Conservation (phyloP, 257 asterid species). For the Solanum medicagineum region DNA sequence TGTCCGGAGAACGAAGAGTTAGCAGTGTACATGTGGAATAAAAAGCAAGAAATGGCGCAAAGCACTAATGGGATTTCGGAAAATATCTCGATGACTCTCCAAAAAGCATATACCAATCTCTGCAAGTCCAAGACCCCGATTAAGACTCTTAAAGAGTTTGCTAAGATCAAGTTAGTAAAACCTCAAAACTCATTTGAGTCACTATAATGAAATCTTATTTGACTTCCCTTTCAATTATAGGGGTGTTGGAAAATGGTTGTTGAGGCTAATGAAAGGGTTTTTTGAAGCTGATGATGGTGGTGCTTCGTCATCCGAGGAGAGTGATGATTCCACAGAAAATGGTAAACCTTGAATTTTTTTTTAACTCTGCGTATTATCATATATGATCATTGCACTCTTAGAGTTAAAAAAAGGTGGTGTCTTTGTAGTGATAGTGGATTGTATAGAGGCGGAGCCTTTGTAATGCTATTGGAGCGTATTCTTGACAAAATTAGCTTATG, state of each 20-base stretch:
- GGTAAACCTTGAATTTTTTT: conserved; percentile 23
- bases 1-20: conserved; percentile 64
- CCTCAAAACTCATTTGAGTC: background rate
- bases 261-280: conserved; percentile 73
- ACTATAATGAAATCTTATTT: background rate
- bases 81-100: conserved; percentile 47
- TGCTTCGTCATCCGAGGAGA: conserved; percentile 9
- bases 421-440: too few relatives aligned
- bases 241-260: conserved; percentile 91
- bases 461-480: background rate
- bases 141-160: conserved; percentile 50
- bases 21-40: conserved; percentile 50
- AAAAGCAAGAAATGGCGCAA: conserved; percentile 61
- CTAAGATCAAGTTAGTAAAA: conserved; percentile 64
- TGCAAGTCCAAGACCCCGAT: conserved; percentile 51
- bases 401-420: background rate
- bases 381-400: background rate
- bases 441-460: background rate
- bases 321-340: conserved; percentile 20
- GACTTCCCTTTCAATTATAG: conserved; percentile 20
- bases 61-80: conserved; percentile 68
- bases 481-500: background rate
- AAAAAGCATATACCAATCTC: conserved; percentile 62
- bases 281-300: conserved; percentile 19
- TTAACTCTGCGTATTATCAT: background rate